A percentile compares a stretch with the other conserved stretches of the same genome.
phyloP scores from a whole-genome alignment of 306 rosid species.

The Morella rubra region DNA sequence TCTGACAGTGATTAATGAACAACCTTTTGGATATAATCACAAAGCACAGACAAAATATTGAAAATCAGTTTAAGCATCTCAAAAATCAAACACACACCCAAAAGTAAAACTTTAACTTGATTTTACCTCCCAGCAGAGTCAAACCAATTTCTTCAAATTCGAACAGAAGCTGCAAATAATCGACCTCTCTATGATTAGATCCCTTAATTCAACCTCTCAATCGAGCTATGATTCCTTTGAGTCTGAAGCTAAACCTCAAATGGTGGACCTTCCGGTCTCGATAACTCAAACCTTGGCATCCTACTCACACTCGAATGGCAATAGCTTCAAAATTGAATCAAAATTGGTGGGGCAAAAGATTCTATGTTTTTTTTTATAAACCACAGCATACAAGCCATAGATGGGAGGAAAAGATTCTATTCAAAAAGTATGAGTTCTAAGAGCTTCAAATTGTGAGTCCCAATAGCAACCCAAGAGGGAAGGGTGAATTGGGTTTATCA shows the following conservation, averaged over 20 bases:
- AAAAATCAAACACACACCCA: no score
- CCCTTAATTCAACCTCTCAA: neutral
- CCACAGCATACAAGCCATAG: no score
- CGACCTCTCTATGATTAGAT: conserved; percentile 40
- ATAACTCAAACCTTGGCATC: neutral
- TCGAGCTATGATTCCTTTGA: neutral
- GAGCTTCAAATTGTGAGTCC: no score
- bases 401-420: no score
- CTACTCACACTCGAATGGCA: neutral
- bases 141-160: conserved; percentile 31
- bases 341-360: neutral
- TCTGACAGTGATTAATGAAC: no score
- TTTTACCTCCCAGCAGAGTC: conserved; percentile 13
- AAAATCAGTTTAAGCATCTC: no score
- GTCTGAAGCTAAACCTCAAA: conserved; percentile 19
- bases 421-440: no score
- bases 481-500: no score
- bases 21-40: no score
- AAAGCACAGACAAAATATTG: no score
- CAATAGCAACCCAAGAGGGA: no score
- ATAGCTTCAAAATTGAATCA: conserved; percentile 15
- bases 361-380: no score
- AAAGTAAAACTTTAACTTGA: conserved; percentile 6
- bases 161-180: conserved; percentile 41
- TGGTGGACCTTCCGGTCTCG: neutral